Base-by-base conservation (phyloP, 768 basidiomycete genomes). In the Omphalotus guepiniiformis region DNA sequence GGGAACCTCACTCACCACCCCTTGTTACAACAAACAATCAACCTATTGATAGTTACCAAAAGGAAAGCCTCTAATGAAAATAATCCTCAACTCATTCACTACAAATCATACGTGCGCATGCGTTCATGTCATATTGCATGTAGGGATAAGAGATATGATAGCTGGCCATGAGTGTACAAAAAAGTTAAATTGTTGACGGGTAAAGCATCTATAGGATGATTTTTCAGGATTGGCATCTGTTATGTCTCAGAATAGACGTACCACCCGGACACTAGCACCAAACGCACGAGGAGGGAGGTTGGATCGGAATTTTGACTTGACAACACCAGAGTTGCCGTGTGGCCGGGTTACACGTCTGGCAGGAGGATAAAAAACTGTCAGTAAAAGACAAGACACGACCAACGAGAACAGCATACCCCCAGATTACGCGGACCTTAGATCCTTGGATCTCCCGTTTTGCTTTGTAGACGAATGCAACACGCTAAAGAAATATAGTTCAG, bases 381-480 rank as follows among this genome's bases (percentile, higher is more conserved):
- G 16, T 25, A 18, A 27, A 13, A 47, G 30, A 23, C 27, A 3
- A 11, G 6, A 39, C 6, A 23, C 12, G 26, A 37, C 29, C 26
- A 42, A 27, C 16, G 12, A 32, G 19, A 36, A 34, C n/a, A 5
- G 6, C 84, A 63, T 59, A 91, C 90, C 94, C 96, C 93, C 93
- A 98, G 76, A 98, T 97, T 54, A 98, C 92, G 57, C 96, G 89
- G 63, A 97, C 76, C 71, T 94, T 93, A 58, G 92, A 89, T 51
- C 96, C 96, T 68, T 85, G 85, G 56, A 95, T 81, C 71, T 92
- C 90, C 68, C 83, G 79, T 79, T 96, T 93, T 52, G 93, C 95
- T 66, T 86, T 88, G 85, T 99, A 99, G 58, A 99, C 93, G 71
- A 86, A 99, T 51, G 96, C 96, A 54, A 99, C 80, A 59, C 95